Evolutionary conservation across 2,329 filamentous ascomycete species (phyloP).

Genomic region (Tolypocladium guangdongense): DNA sequence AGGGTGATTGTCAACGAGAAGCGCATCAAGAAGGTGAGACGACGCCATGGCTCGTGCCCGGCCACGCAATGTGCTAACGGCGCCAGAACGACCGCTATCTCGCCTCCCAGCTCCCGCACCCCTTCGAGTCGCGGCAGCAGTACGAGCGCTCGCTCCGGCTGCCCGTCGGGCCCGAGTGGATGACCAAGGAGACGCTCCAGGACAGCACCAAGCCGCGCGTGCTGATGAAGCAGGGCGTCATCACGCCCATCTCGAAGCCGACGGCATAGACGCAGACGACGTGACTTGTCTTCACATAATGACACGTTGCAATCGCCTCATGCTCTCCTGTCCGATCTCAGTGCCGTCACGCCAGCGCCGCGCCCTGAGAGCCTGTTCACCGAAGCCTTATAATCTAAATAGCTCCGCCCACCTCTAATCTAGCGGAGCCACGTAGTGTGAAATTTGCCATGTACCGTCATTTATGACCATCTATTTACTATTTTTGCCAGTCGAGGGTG

Average conservation of each 20-base stretch:
- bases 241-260: constrained; percentile 79
- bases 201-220: constrained; percentile 79
- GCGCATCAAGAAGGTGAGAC: constrained; percentile 68
- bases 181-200: constrained; percentile 92
- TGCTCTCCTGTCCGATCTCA: neutral
- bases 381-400: neutral
- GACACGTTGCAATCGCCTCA: neutral
- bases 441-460: neutral
- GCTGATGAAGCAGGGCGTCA: constrained; percentile 81
- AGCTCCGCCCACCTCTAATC: too few relatives aligned
- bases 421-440: too few relatives aligned
- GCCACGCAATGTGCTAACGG: neutral
- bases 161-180: constrained; percentile 89
- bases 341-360: too few relatives aligned
- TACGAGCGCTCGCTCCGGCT: constrained; percentile 82
- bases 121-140: constrained; percentile 78
- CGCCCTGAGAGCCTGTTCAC: too few relatives aligned
- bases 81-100: constrained; percentile 73
- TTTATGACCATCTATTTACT: neutral
- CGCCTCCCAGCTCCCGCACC: constrained; percentile 72
- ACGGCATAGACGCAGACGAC: constrained; percentile 18
- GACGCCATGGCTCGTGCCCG: neutral
- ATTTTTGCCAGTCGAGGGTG: neutral
- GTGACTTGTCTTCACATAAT: neutral
- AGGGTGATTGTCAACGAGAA: constrained; percentile 91